Base-by-base conservation (phyloP, 2,329 filamentous ascomycete species). In the Xylariaceae sp. region DNA sequence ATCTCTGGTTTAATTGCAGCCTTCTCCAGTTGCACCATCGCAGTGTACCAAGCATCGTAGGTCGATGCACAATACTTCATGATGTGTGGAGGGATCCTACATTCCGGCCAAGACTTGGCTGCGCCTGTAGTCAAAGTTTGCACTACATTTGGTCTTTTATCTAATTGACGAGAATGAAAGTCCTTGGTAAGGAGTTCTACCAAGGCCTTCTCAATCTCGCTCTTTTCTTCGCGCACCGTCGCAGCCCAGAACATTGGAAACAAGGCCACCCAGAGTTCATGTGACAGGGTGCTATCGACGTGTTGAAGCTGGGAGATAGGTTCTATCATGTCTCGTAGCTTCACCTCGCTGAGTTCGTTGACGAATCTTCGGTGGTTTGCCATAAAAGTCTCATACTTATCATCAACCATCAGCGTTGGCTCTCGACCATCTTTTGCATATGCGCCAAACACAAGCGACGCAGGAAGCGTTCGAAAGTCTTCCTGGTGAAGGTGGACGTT, bases 11-110 rank as follows among this genome's bases (percentile, higher is more conserved):
- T 85, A 64, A 96, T 87, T 9, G 90, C 91, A 28, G 88, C 84
- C 52, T 96, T 90, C 69, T 99, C 94, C 56, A 99, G 83, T 63
- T 94, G 92, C 13, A 88, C 86, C 18, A 96, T 81, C 13, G 90
- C 90, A n/a, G 90, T 92, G 67, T 99, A 99, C 95, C 94, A 99
- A 1, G 88, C 89, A 70, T 97, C 92, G 67, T 96, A 99, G 0
- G 90, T 96, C 69, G 89, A 90, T 17, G 91, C 93, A 50, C 95
- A 82, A 62, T 92, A 97, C 67, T 99, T 99, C 74, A 99, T 84
- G 36, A 97, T 90, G 65, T 99, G 94, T 0, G 94, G 90, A 6
- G 94, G 94, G 45, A 99, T 85, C 71, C 94, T 96, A 72, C 94
- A 95, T 18, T 89, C 82, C 0, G 94, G 93, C 73, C 82, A 89